Base-by-base conservation (phyloP, 2,329 filamentous ascomycete species). In the Colletotrichum theobromicola region DNA sequence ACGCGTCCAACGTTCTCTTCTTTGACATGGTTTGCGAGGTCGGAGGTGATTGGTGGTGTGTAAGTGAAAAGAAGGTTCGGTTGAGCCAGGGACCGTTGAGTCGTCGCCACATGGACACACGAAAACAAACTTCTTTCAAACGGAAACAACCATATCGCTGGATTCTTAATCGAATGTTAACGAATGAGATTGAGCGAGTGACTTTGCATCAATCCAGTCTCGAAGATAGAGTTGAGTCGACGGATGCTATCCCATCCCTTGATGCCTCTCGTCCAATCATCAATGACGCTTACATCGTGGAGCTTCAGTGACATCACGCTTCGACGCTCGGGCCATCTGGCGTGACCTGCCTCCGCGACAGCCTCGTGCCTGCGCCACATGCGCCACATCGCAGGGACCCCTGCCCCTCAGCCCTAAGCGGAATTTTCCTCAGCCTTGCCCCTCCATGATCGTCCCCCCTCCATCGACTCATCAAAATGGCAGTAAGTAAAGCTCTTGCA, bases 1-100 rank as follows among this genome's bases (percentile, higher is more conserved):
- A 95, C 13, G 89, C 84, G 75, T 95, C 92, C 2, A 95, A 86
- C 0, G 93, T 94, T 71, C 93, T 88, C 80, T 93, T 92, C 66
- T 84, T 84, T 0, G 84, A 81, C 83, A 84, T 81, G 70, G 63
- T 76, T 21, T 21, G 71, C 26, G 28, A 64, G 46, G 50, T n/a
- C 24, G 67, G 32, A 26, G 30, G 55, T 67, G 69, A 50, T 68
- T 68, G 55, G 42, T 74, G 66, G 35, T 34, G 65, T 75, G 66
- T 69, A 67, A 53, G 61, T 62, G 37, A 16, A 13, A 46, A 58
- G 60, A 55, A 42, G 18, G 42, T 34, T 42, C 35, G 37, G 16
- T 15, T 71, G 21, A 46, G 30, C 50, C 30, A 18, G 72, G 55
- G 32, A 34, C 61, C 53, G 37, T 74, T 46, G 53, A 74, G 37